Percentiles rank a stretch among this genome's conserved stretches.
These are phyloP conservation scores for Solanum tarijense DNA, from an alignment of 257 asterid species.

Conservation along the genomic window DNA sequence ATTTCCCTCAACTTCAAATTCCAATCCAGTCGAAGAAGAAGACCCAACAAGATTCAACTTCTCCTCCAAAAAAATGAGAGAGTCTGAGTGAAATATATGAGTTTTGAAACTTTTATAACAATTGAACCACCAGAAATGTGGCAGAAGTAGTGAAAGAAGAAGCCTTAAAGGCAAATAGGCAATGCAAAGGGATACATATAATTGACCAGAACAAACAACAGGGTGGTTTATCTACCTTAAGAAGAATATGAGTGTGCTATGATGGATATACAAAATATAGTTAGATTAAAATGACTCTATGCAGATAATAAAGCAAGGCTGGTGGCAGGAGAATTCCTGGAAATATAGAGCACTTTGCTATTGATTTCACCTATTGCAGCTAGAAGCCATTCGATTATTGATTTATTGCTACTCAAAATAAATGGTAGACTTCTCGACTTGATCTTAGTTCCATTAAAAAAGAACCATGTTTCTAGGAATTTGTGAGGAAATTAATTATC, in stretches of 20 bases:
- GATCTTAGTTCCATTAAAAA: neutral
- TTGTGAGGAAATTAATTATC: neutral
- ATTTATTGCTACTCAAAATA: neutral
- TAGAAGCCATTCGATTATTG: neutral
- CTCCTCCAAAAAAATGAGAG: neutral
- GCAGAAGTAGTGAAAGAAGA: neutral
- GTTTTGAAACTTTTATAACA: neutral
- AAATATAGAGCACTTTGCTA: neutral
- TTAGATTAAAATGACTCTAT: neutral
- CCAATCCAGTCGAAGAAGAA: neutral
- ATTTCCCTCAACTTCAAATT: neutral
- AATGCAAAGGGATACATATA: neutral
- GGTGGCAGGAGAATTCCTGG: neutral
- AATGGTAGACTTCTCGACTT: neutral
- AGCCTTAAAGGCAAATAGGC: neutral
- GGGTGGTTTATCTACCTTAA: neutral
- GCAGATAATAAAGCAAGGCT: neutral
- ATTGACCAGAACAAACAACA: neutral
- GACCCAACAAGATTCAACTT: neutral
- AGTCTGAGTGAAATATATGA: neutral
- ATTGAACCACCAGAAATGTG: neutral
- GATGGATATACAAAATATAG: neutral
- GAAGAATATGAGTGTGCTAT: neutral
- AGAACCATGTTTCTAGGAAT: neutral
- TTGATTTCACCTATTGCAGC: neutral